Conservation (phyloP, 257 asterid species). For the Dorcoceras hygrometricum region DNA sequence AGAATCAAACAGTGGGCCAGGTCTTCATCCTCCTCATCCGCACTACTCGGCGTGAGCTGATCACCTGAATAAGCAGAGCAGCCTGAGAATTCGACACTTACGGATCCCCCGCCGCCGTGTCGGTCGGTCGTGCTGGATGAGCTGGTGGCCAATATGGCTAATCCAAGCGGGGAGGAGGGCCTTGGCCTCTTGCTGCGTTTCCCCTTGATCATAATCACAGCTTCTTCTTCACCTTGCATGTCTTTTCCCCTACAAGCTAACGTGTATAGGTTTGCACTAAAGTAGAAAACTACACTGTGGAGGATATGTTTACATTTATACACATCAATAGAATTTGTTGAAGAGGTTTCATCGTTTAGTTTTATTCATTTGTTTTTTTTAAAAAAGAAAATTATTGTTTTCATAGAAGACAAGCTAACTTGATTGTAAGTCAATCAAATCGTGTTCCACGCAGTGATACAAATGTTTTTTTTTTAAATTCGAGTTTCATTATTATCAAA, state of each 20-base stretch:
- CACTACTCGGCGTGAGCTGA: slow-evolving; percentile 12
- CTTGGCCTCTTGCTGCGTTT: slow-evolving; percentile 72
- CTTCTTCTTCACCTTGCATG: slow-evolving; percentile 47
- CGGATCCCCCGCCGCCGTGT: slow-evolving; percentile 10
- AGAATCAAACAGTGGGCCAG: slow-evolving; percentile 84
- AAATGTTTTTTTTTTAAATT: too few relatives aligned
- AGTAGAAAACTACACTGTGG: neutral
- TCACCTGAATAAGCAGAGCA: slow-evolving; percentile 30
- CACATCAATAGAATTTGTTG: neutral
- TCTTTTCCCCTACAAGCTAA: neutral
- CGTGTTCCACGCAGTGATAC: too few relatives aligned
- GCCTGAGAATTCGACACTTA: slow-evolving; percentile 6
- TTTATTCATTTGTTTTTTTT: too few relatives aligned
- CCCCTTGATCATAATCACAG: slow-evolving; percentile 43
- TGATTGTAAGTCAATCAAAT: too few relatives aligned
- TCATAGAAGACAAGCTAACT: too few relatives aligned
- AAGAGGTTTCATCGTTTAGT: too few relatives aligned
- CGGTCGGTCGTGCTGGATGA: slow-evolving; percentile 35
- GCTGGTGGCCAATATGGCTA: slow-evolving; percentile 46
- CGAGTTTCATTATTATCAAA: too few relatives aligned
- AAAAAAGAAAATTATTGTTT: too few relatives aligned
- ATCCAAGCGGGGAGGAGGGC: slow-evolving; percentile 44
- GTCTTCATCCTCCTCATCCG: slow-evolving; percentile 63
- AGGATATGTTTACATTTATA: neutral
- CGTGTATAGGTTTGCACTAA: neutral